Base-by-base conservation (phyloP, 2,329 filamentous ascomycete genomes). In the Paecilomyces fulvus region DNA sequence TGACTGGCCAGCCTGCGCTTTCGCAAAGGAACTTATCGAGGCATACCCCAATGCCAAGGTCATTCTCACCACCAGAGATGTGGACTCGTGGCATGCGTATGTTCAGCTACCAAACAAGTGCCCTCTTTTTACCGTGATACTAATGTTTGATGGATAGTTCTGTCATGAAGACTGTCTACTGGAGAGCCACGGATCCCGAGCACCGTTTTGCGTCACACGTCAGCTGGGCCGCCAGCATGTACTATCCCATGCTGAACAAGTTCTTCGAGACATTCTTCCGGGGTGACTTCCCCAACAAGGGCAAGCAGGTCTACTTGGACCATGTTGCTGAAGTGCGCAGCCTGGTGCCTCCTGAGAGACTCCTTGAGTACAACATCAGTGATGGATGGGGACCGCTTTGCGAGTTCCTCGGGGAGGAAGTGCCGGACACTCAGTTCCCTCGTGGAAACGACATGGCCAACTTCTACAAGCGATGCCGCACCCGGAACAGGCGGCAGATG, bases 21-120 rank as follows among this genome's bases (percentile, higher is more conserved):
- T 89, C 64, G 83, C 83, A 54, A 80, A 84, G 69, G 86, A 89
- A 69, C 77, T 89, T 59, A 85, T 88, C 60, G 82, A 85, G 65
- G 83, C 84, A 14, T 89, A 89, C 67, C 86, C 86, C 1, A 83
- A 88, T 55, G 86, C 86, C 57, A 89, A 89, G 71, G 82, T 89
- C 55, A 79, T 90, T 52, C 75, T 89, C 60, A 86, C 84, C 12
- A 85, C 80, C 56, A 80, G 85, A 50, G 83, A 87, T 56, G 82
- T 87, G 37, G 78, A 88, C 68, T 81, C 82, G 46, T 88, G 85
- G 83, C 76, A 80, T 64, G 75, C 75, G 59, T 80, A 70, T 30
- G 66, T 66, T 54, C 7, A 20, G 31, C 54, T 31, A 30, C 25
- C 4, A 28, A 28, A 17, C 3, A 17, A 43, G n/a, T 30, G 10